phyloP scores from a whole-genome alignment of 768 basidiomycete genomes.

The Tulasnella sp. region DNA sequence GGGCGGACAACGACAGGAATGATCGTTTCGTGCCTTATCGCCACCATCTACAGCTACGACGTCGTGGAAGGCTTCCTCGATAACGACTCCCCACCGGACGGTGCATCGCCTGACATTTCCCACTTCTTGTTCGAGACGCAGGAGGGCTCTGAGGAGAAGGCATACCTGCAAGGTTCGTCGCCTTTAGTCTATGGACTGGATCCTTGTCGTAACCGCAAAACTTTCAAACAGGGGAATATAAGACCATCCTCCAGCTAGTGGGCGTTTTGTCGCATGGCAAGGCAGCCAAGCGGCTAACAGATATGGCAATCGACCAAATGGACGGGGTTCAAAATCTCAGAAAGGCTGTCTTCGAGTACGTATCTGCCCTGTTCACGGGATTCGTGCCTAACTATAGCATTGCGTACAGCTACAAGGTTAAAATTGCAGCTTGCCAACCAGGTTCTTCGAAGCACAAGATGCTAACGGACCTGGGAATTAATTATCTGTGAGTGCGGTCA shows the following conservation, averaged over 20 bases:
- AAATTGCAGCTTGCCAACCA: conserved; percentile 69
- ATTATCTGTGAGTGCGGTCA: conserved; percentile 57
- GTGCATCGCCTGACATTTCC: neutral
- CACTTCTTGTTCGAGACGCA: conserved; percentile 41
- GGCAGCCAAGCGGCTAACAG: conserved; percentile 78
- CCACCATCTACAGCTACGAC: conserved; percentile 40
- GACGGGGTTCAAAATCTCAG: conserved; percentile 90
- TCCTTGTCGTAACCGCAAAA: neutral
- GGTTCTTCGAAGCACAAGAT: conserved; percentile 67
- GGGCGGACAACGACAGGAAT: conserved; percentile 86
- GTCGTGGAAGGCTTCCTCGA: conserved; percentile 13
- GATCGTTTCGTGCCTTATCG: conserved; percentile 78
- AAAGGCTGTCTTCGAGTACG: conserved; percentile 89
- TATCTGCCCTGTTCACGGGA: no score
- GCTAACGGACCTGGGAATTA: conserved; percentile 62
- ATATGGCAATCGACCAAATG: conserved; percentile 82
- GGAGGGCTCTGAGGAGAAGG: conserved; percentile 79
- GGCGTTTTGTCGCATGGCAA: conserved; percentile 87
- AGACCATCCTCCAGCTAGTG: conserved; percentile 88
- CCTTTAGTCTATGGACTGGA: neutral
- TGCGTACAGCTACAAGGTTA: conserved; percentile 67
- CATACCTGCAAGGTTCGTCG: conserved; percentile 64
- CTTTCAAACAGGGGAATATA: conserved; percentile 98
- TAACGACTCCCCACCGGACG: conserved; percentile 13
- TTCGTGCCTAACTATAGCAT: neutral